Base-by-base conservation (phyloP, 352 stramenopile genomes). In the Globisporangium camurandrum region DNA sequence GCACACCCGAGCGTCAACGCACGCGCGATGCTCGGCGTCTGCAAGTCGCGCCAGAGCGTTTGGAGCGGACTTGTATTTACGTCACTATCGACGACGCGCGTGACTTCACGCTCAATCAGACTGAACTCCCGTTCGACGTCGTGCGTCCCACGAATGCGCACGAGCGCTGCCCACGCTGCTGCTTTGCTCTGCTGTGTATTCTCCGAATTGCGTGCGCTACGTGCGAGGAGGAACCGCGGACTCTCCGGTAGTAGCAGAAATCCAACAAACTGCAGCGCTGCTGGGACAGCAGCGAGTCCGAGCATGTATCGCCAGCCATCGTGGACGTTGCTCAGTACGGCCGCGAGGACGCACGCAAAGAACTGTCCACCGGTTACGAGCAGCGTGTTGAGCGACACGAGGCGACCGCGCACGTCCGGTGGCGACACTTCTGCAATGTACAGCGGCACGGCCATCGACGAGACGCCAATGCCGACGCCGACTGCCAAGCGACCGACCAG, bases 251-350 rank as follows among this genome's bases (percentile, higher is more conserved):
- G 46, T 2, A 71, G 27, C 17, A 93, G 23, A 33, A 90, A 89
- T 0, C 71, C 75, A 4, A 91, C 2, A 16, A 92, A 71, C 51
- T 93, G 83, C 17, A 90, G n/a, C 10, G 69, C 56, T 0, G 75
- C 79, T 10, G 78, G 83, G 12, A 92, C 52, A 9, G 74, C 71
- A 6, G 72, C 74, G 24, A 91, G 53, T 0, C 83, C 83, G 8
- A 93, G 76, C 80, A 93, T 91, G 51, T 83, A 89, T 16, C 83
- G 64, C 79, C 83, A 92, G 8, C 80, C 78, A 16, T 78, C 57
- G 7, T 64, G 52, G 5, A 75, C 64, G n/a, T 56, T 24, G 30
- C 72, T 83, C 31, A 91, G 53, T 19, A 77, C 16, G 0, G 76
- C 79, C 6, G 68, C 74, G n/a, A 91, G 50, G 1, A 91, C 46